Evolutionary conservation across 495 filamentous ascomycete species (phyloP), one percentile per base, ranked within the genome.

Genomic region (Podospora pseudopauciseta): DNA sequence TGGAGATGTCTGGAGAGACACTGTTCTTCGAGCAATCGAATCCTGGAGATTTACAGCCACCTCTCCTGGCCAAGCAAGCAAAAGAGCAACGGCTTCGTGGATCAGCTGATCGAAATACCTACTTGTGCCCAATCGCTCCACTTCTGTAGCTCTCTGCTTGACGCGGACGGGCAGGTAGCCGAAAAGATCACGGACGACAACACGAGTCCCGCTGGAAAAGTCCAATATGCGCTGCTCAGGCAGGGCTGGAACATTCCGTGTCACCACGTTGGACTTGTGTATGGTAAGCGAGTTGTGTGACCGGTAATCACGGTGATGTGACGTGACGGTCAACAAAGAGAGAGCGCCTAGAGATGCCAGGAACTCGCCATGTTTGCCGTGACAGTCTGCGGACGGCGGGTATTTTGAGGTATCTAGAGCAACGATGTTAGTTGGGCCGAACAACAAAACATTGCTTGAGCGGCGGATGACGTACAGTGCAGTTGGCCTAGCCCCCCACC

Each of bases 91-190:
- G 11, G 92, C 71, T 2, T 75, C 72, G 56, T 81, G 84, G 71
- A 84, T 86, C 27, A 97, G 79, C 2, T 80, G 77, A 16, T 91
- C 87, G 89, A 92, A 94, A 63, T 91, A 85, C 65, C 77, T 84
- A 28, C 70, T 67, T 27, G 77, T 76, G 1, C 72, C 74, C 11
- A 74, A 63, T 49, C 85, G 85, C 32, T 93, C 90, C 2, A 87
- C 67, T 58, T 90, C 86, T 13, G 84, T 79, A 2, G 81, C 80
- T 71, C 93, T 85, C 73, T 91, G 91, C 78, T 95, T 97, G 23
- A 97, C 89, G n/a, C 96, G 90, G 13, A 99, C 95, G 2, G 95
- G 95, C 89, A 99, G 93, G 61, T 92, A 93, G 1, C 94, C 95
- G 78, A 97, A 98, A 15, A 99, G 82, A 73, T 97, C 91, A 68